A percentile compares a stretch with the other conserved stretches of the same genome.
phyloP scores from a whole-genome alignment of 73 alveolate genomes.

The Stentor roeselii region DNA sequence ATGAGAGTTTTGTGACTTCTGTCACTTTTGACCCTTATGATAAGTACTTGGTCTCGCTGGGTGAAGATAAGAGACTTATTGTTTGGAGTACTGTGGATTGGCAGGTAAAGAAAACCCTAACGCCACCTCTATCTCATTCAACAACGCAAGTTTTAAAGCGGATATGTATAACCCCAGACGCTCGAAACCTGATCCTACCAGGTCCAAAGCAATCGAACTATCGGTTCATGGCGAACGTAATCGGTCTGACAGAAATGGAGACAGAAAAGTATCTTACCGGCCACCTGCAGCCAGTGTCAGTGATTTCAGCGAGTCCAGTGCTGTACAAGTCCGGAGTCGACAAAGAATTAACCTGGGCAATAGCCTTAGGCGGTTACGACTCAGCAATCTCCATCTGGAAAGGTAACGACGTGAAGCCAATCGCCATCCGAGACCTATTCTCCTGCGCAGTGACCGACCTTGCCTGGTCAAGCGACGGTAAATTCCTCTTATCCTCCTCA shows the following conservation, averaged over 20 bases:
- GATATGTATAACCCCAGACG: background rate
- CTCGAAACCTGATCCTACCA: constrained; percentile 1
- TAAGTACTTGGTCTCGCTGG: background rate
- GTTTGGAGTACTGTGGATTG: background rate
- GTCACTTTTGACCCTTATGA: constrained; percentile 13
- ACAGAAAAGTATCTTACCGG: constrained; percentile 9
- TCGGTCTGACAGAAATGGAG: background rate
- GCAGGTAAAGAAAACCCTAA: background rate
- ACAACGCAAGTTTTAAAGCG: constrained; percentile 4
- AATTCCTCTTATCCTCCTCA: background rate
- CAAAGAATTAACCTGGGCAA: background rate
- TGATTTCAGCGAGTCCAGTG: constrained; percentile 9
- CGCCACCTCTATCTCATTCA: background rate
- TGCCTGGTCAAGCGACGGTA: constrained; percentile 11
- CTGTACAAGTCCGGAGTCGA: background rate
- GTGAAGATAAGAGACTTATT: background rate
- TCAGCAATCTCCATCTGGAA: constrained; percentile 10
- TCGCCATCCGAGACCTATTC: background rate
- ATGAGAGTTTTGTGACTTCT: background rate
- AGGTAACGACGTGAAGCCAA: background rate
- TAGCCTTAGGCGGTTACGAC: constrained; percentile 23
- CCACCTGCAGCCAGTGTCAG: constrained; percentile 11
- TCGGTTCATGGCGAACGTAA: background rate
- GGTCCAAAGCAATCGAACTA: constrained; percentile 10
- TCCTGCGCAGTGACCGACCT: constrained; percentile 16